Evolutionary conservation across 108 stramenopile species (phyloP).

Genomic region (Cyclotella atomus): DNA sequence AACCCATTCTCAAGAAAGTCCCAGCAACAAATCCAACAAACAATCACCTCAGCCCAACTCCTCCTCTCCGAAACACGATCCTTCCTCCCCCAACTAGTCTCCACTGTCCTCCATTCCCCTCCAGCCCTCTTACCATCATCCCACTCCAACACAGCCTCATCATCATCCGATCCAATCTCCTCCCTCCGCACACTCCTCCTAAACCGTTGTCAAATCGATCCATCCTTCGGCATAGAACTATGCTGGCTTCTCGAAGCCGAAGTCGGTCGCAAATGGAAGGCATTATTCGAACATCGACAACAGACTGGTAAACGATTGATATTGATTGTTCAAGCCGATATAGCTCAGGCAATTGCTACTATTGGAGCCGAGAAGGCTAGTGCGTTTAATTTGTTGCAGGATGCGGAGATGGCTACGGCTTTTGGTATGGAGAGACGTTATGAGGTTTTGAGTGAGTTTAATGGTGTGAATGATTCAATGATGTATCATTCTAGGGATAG

Average conservation of each 20-base stretch:
- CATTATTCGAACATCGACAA: constrained; percentile 85
- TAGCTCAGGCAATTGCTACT: constrained; percentile 76
- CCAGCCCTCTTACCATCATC: no score
- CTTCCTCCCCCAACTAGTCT: constrained; percentile 85
- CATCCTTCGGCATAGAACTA: constrained; percentile 83
- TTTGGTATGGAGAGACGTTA: constrained; percentile 61
- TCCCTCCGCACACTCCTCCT: constrained; percentile 70
- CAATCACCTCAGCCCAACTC: constrained; percentile 23
- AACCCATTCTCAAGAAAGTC: constrained; percentile 3
- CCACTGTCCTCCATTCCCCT: constrained; percentile 81
- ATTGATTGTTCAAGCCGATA: constrained; percentile 82
- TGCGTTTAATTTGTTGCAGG: constrained; percentile 88
- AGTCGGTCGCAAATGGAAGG: constrained; percentile 88
- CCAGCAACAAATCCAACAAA: constrained; percentile 15
- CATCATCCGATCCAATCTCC: constrained; percentile 67
- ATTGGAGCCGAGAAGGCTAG: constrained; percentile 81
- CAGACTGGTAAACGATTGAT: constrained; percentile 84
- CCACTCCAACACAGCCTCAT: no score
- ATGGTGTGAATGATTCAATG: background rate
- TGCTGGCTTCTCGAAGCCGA: constrained; percentile 92
- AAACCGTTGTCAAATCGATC: constrained; percentile 67
- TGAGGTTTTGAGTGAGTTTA: constrained; percentile 14
- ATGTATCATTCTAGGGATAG: constrained; percentile 2
- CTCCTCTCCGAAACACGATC: constrained; percentile 60
- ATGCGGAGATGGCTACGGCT: constrained; percentile 86